Percentiles rank a stretch among this genome's conserved stretches.
These are phyloP conservation scores for Batrachochytrium dendrobatidis DNA, from an alignment of 371 early-diverging fungal species.

Conservation along the genomic window DNA sequence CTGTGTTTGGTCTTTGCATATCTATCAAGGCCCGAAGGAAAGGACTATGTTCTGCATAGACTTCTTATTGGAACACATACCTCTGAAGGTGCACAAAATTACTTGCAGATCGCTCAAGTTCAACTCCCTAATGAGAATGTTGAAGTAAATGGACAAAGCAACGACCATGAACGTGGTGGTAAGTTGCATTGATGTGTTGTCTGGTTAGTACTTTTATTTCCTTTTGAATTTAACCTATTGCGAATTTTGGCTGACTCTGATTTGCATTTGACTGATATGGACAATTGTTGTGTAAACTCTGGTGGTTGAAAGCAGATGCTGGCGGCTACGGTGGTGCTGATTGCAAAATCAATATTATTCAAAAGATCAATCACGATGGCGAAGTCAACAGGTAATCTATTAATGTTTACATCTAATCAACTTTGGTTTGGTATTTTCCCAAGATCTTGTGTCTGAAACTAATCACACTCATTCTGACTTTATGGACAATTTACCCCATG, in stretches of 20 bases:
- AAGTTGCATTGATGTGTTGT: slow-evolving; percentile 14
- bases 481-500: neutral
- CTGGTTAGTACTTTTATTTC: neutral
- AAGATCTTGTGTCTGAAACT: neutral
- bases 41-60: slow-evolving; percentile 82
- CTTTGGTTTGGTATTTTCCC: neutral
- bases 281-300: no score
- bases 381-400: slow-evolving; percentile 73
- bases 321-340: slow-evolving; percentile 73
- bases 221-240: slow-evolving; percentile 4
- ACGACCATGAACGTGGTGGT: slow-evolving; percentile 68
- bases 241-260: no score
- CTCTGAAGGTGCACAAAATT: slow-evolving; percentile 88
- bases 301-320: slow-evolving; percentile 59
- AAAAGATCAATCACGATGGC: slow-evolving; percentile 87
- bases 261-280: no score
- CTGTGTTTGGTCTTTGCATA: neutral
- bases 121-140: slow-evolving; percentile 70
- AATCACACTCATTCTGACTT: neutral
- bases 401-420: neutral
- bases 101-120: slow-evolving; percentile 83
- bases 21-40: slow-evolving; percentile 68
- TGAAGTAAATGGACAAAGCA: slow-evolving; percentile 57
- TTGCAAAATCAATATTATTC: slow-evolving; percentile 75
- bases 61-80: slow-evolving; percentile 95